phyloP scores from a whole-genome alignment of 2,329 filamentous ascomycete genomes.

The Exophiala sp. region DNA sequence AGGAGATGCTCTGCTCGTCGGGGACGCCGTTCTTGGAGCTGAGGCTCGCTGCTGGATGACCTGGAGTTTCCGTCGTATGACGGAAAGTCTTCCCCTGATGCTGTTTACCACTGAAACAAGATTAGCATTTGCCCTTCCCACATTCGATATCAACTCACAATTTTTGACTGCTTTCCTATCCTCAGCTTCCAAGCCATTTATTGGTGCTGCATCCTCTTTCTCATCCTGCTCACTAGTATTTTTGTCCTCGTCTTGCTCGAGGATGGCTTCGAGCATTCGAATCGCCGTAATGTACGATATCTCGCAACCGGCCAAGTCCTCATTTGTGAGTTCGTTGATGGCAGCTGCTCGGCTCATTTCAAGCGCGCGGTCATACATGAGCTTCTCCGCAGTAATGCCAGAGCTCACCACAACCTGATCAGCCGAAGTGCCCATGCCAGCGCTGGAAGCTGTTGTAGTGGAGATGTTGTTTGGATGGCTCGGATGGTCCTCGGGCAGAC shows the following conservation, averaged over 20 bases:
- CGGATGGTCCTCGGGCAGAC: constrained; percentile 76
- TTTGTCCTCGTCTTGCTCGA: constrained; percentile 68
- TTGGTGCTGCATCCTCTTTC: constrained; percentile 34
- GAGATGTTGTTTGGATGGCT: constrained; percentile 76
- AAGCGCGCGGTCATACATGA: constrained; percentile 95
- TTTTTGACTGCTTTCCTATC: constrained; percentile 47
- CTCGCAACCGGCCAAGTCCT: constrained; percentile 80
- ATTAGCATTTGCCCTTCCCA: constrained; percentile 26
- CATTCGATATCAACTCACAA: constrained; percentile 37
- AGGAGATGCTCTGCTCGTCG: constrained; percentile 22
- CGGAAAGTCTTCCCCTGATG: constrained; percentile 44
- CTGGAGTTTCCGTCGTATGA: constrained; percentile 46
- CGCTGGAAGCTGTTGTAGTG: constrained; percentile 51
- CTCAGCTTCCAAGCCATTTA: constrained; percentile 43
- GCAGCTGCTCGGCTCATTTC: constrained; percentile 95
- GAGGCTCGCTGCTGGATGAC: constrained; percentile 44
- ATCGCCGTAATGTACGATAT: constrained; percentile 91
- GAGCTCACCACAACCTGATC: constrained; percentile 79
- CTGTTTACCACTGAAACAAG: constrained; percentile 41
- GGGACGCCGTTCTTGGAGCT: constrained; percentile 33
- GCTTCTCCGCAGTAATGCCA: constrained; percentile 86
- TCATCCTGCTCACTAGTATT: constrained; percentile 29
- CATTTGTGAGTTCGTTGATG: constrained; percentile 90
- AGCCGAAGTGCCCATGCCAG: constrained; percentile 57
- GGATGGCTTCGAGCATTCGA: constrained; percentile 86